Evolutionary conservation across 495 filamentous ascomycete species (phyloP), one percentile per base, ranked within the genome.

Genomic region (Penicillium goetzii): DNA sequence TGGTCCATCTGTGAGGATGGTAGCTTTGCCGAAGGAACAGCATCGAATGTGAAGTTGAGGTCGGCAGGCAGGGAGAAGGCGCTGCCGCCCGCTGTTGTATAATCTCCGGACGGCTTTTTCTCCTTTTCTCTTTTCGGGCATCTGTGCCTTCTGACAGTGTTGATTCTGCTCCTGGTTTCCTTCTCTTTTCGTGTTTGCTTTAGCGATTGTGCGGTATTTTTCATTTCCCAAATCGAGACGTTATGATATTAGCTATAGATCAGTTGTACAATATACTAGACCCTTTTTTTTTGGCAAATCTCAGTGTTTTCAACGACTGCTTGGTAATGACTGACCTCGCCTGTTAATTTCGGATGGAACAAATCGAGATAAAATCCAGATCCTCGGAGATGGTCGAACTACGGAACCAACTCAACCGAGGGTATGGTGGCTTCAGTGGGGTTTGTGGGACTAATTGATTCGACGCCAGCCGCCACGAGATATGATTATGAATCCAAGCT

Each of bases 21-120:
- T 2, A 76, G 72, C 58, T 77, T 79, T 67, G 68, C 74, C 2
- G 59, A 36, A 30, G 73, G 74, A 7, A 72, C 74, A 32, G 68
- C 68, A 5, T 69, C 70, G 8, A 73, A 73, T 49, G 55, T 19
- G 11, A 68, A 38, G 15, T 10, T 6, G 38, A 32, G 1, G 12
- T 7, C 2, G 5, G 6, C 8, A 9, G 26, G 38, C 0, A 47
- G 49, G 26, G 56, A 63, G 15, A 28, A 56, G 51, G 14, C 32
- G 33, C 6, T 33, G 23, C 30, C 40, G 14, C 25, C 52, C 17
- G n/a, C 15, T 43, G 9, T 38, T 25, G 62, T 58, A 26, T 62
- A 45, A 32, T 10, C 5, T 6, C 6, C 2, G 25, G 30, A 11
- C 9, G 21, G 3, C 2, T 15, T 55, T 26, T 6, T 4, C 4